These are phyloP conservation scores for Bruguiera gymnorhiza DNA, from an alignment of 345 rosid species.

Conservation along the genomic window DNA sequence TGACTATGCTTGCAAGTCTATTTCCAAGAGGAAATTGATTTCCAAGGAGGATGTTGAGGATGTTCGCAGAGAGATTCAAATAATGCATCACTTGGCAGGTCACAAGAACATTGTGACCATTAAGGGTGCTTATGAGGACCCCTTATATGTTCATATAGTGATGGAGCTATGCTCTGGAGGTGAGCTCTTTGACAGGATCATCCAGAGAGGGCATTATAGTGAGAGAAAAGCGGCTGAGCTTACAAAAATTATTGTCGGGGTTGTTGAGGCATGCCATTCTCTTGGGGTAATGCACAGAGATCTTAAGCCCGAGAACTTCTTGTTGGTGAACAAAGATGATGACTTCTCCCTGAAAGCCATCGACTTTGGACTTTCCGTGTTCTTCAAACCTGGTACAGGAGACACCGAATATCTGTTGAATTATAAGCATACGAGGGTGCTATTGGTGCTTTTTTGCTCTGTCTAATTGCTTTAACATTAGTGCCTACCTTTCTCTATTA, in stretches of 20 bases:
- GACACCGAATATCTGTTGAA: background rate
- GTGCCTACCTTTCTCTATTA: background rate
- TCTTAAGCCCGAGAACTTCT: slow-evolving; percentile 94
- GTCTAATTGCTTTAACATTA: background rate
- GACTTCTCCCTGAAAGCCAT: slow-evolving; percentile 98
- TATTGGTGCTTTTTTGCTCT: background rate
- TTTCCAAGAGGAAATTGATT: slow-evolving; percentile 88
- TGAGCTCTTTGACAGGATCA: slow-evolving; percentile 91
- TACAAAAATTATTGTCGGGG: slow-evolving; percentile 90
- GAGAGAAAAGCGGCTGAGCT: slow-evolving; percentile 96
- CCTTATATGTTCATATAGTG: slow-evolving; percentile 78
- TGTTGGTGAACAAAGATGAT: slow-evolving; percentile 94
- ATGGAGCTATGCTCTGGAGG: slow-evolving; percentile 99
- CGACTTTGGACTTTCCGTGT: slow-evolving; percentile 95
- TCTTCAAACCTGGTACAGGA: slow-evolving; percentile 85
- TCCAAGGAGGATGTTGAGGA: slow-evolving; percentile 95
- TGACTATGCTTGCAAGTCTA: slow-evolving; percentile 96
- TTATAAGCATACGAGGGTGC: slow-evolving; percentile 1
- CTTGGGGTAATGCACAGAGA: slow-evolving; percentile 99
- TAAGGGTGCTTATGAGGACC: slow-evolving; percentile 93
- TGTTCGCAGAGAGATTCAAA: slow-evolving; percentile 94
- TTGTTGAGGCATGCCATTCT: slow-evolving; percentile 93
- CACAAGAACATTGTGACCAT: slow-evolving; percentile 89
- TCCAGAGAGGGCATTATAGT: slow-evolving; percentile 94
- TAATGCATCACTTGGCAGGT: slow-evolving; percentile 99